Base-by-base conservation (phyloP, 2,329 filamentous ascomycete genomes). In the Hypoxylon sp. region DNA sequence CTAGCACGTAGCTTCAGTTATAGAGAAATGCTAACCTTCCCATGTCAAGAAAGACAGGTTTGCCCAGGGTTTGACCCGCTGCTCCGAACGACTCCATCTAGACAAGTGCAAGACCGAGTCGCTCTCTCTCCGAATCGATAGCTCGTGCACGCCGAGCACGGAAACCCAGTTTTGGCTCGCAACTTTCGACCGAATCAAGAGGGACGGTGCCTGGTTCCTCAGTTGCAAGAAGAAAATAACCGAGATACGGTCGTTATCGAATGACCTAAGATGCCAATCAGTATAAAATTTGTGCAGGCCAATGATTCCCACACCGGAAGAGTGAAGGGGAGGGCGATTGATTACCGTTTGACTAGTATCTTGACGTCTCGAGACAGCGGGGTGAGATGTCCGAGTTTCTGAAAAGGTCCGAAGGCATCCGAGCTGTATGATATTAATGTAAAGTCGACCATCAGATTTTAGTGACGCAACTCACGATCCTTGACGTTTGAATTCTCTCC, bases 31-130 rank as follows among this genome's bases (percentile, higher is more conserved):
- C 13, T 62, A 72, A 87, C 87, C 86, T 81, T 90, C 88, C 86
- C 86, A 90, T 1, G 86, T 89, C 61, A 84, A 76, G 66, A 90
- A 90, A 63, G 81, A 85, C 5, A 90, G 75, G 3, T 78, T 81
- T 0, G 85, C 85, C 88, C 88, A 90, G 1, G 81, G 73, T 70
- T 84, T 88, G 60, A 81, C 75, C 41, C 80, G 77, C 9, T 78
- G 75, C 45, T 82, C 81, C 0, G 75, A 75, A 0, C 73, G 68
- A 71, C 83, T 87, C 85, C 86, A 89, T 56, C 84, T 80, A 49
- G 82, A 83, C 48, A 90, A 79, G 32, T 83, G 78, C 9, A 90
- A 77, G 0, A 67, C 65, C 0, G 81, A 82, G 23, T 81, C 82
- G 4, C 81, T 82, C 23, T 83, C 82, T 34, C 87, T 82, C 14